Conservation (phyloP, 441 rosid species). For the Erysimum cheiri region DNA sequence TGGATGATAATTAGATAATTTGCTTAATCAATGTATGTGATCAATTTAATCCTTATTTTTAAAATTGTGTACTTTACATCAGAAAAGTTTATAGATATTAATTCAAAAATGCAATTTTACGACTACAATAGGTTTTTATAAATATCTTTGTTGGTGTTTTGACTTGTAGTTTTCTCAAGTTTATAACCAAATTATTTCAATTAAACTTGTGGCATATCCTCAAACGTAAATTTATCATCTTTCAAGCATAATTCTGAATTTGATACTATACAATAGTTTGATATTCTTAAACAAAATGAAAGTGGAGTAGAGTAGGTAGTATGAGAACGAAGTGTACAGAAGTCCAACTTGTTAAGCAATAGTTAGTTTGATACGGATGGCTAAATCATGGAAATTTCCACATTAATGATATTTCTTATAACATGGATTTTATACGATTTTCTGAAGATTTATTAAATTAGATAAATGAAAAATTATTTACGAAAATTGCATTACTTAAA, state of each 20-base stretch:
- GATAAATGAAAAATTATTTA: neutral
- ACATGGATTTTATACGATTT: neutral
- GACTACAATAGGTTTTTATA: too few species aligned
- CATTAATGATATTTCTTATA: neutral
- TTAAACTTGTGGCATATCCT: slow-evolving; percentile 1
- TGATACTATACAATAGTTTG: neutral
- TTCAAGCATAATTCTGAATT: slow-evolving; percentile 1
- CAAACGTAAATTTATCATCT: neutral
- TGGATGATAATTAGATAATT: slow-evolving; percentile 3
- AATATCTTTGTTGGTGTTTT: neutral
- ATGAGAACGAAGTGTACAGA: slow-evolving; percentile 30
- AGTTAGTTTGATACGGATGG: slow-evolving; percentile 18
- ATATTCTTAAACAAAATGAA: neutral
- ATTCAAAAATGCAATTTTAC: slow-evolving; percentile 2
- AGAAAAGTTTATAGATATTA: neutral
- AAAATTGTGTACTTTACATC: neutral
- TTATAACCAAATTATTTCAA: neutral
- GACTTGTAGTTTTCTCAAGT: neutral
- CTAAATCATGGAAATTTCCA: slow-evolving; percentile 16
- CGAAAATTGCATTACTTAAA: neutral
- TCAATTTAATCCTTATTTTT: too few species aligned
- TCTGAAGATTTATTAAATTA: neutral
- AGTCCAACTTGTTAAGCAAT: slow-evolving; percentile 35
- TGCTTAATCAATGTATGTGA: too few species aligned
- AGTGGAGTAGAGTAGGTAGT: slow-evolving; percentile 34